Evolutionary conservation across 345 rosid genomes (phyloP).

Genomic region (Hibiscus trionum): DNA sequence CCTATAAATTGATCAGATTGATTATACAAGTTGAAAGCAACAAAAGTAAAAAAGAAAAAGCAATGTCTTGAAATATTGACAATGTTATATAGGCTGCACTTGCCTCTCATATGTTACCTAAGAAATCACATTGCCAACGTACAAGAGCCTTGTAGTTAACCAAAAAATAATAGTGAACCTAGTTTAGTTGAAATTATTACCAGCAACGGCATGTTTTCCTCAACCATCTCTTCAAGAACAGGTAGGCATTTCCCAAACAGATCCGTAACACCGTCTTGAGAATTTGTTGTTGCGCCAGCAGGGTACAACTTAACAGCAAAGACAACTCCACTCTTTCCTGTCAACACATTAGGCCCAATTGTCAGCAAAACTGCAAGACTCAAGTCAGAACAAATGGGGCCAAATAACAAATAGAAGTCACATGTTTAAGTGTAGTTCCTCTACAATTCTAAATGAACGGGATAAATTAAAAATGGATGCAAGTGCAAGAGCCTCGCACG

Average conservation of each 20-base stretch:
- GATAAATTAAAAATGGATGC: neutral
- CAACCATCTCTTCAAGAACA: conserved; percentile 80
- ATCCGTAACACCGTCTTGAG: conserved; percentile 93
- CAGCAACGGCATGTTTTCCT: conserved; percentile 83
- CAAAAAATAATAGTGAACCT: neutral
- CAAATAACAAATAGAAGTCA: neutral
- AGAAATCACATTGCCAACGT: neutral
- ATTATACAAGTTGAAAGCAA: neutral
- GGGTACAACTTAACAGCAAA: conserved; percentile 94
- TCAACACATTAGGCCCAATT: conserved; percentile 5
- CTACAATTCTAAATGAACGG: neutral
- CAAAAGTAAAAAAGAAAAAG: neutral
- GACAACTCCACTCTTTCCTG: conserved; percentile 77
- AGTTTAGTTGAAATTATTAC: conserved; percentile 34
- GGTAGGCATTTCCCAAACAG: conserved; percentile 85
- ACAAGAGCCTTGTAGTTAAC: neutral
- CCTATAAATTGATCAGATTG: conserved; percentile 33
- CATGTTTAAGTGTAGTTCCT: neutral
- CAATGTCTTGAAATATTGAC: neutral
- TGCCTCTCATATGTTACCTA: neutral
- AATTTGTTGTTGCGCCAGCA: conserved; percentile 93
- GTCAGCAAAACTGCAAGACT: neutral
- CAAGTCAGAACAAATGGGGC: neutral
- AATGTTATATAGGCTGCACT: neutral
- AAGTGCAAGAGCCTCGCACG: neutral